Evolutionary conservation across 352 stramenopile species (phyloP).

Genomic region (Pythium graminicola): DNA sequence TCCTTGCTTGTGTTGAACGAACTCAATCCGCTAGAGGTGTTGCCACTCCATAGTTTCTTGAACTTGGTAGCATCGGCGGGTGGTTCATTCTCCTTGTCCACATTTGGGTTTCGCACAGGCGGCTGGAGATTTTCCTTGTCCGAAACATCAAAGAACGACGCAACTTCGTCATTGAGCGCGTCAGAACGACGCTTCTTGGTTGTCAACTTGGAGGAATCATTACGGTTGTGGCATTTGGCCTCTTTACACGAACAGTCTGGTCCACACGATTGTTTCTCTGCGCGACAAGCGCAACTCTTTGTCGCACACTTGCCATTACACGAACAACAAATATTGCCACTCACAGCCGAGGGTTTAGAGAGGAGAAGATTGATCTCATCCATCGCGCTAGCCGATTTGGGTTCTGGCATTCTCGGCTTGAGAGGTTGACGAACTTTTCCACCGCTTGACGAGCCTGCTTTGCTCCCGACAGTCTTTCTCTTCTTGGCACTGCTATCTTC

Average conservation of each 20-base stretch:
- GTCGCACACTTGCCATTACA: slow-evolving; percentile 74
- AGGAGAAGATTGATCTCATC: slow-evolving; percentile 56
- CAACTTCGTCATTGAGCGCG: slow-evolving; percentile 20
- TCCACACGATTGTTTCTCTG: slow-evolving; percentile 34
- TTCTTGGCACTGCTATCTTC: slow-evolving; percentile 5
- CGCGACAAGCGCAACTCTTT: slow-evolving; percentile 58
- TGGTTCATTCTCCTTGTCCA: slow-evolving; percentile 18
- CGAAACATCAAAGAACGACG: slow-evolving; percentile 28
- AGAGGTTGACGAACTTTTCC: slow-evolving; percentile 6
- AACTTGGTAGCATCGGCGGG: slow-evolving; percentile 14
- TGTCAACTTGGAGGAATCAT: slow-evolving; percentile 8
- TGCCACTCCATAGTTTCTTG: slow-evolving; percentile 24
- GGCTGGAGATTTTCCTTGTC: slow-evolving; percentile 25
- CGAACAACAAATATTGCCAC: slow-evolving; percentile 38
- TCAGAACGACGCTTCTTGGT: slow-evolving; percentile 20
- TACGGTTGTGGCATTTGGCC: slow-evolving; percentile 52
- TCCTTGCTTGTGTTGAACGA: not conserved
- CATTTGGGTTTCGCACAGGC: not conserved
- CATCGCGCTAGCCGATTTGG: slow-evolving; percentile 23
- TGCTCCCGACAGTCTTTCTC: slow-evolving; percentile 2
- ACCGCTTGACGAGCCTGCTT: not conserved
- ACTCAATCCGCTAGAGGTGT: not conserved
- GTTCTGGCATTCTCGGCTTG: slow-evolving; percentile 4
- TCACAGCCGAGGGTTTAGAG: slow-evolving; percentile 27
- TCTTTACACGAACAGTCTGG: slow-evolving; percentile 48